phyloP scores from a whole-genome alignment of 1,284 basidiomycete species.

The Rhodotorula sp. region DNA sequence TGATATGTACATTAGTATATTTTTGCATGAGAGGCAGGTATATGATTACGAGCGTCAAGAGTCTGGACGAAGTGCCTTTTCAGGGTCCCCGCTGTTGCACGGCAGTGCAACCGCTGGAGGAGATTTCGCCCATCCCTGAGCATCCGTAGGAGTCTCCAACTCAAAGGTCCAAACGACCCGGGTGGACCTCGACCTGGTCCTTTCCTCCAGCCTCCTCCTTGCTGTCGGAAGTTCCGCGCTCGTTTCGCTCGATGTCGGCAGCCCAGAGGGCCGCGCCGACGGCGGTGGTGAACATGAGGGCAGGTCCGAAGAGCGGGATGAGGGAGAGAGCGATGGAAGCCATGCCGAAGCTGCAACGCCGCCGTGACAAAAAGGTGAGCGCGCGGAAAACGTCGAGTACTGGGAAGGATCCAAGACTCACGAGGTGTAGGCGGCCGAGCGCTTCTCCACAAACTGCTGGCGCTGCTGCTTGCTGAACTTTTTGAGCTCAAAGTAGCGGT shows the following conservation, averaged over 20 bases:
- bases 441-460: constrained; percentile 51
- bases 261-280: constrained; percentile 73
- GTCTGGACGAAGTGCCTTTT: no score
- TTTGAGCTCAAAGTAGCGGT: constrained; percentile 69
- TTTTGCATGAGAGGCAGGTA: no score
- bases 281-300: constrained; percentile 58
- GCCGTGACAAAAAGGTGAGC: neutral
- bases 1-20: no score
- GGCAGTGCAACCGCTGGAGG: no score
- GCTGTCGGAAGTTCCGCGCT: neutral
- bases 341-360: constrained; percentile 52
- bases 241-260: constrained; percentile 58
- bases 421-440: constrained; percentile 59
- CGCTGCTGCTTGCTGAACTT: constrained; percentile 51
- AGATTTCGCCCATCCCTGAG: no score
- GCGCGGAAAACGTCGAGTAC: constrained; percentile 33
- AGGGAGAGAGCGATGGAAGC: constrained; percentile 62
- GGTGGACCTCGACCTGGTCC: constrained; percentile 12
- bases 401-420: constrained; percentile 49
- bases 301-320: constrained; percentile 59
- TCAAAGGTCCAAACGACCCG: neutral
- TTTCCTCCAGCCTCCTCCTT: neutral
- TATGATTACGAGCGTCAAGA: no score
- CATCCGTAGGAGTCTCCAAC: neutral
- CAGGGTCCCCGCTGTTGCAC: no score